phyloP scores from a whole-genome alignment of 257 asterid species.

The Buddleja alternifolia region DNA sequence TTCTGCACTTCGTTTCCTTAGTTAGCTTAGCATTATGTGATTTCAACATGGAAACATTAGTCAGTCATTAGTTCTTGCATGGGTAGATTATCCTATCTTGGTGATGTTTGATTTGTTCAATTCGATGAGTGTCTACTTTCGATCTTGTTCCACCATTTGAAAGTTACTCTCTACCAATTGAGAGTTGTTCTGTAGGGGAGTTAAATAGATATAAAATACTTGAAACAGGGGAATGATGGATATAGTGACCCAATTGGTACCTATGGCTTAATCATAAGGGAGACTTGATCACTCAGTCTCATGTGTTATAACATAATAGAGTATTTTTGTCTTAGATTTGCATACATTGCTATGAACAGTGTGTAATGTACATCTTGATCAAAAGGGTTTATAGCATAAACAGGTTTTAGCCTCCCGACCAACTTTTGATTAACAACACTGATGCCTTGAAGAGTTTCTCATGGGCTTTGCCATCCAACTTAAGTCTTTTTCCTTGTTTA shows the following conservation, averaged over 20 bases:
- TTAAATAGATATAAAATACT: neutral
- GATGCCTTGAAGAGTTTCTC: neutral
- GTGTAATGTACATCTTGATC: neutral
- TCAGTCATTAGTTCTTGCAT: neutral
- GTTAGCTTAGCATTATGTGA: neutral
- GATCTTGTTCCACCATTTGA: neutral
- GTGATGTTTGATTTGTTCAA: neutral
- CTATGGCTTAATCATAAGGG: neutral
- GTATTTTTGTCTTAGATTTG: neutral
- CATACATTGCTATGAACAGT: neutral
- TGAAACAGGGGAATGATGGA: constrained; percentile 1
- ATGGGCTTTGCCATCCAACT: neutral
- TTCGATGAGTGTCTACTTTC: neutral
- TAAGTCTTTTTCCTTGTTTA: neutral
- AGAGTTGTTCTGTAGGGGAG: neutral
- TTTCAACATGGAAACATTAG: neutral
- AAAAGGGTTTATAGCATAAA: neutral
- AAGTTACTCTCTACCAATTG: neutral
- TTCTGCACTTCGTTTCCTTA: neutral
- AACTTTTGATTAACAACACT: neutral
- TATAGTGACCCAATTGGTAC: neutral
- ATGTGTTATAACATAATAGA: neutral
- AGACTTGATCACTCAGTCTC: neutral
- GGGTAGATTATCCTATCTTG: neutral
- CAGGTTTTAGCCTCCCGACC: neutral